Conservation (phyloP, 1,284 basidiomycete genomes). For the Tylopilus sp. region DNA sequence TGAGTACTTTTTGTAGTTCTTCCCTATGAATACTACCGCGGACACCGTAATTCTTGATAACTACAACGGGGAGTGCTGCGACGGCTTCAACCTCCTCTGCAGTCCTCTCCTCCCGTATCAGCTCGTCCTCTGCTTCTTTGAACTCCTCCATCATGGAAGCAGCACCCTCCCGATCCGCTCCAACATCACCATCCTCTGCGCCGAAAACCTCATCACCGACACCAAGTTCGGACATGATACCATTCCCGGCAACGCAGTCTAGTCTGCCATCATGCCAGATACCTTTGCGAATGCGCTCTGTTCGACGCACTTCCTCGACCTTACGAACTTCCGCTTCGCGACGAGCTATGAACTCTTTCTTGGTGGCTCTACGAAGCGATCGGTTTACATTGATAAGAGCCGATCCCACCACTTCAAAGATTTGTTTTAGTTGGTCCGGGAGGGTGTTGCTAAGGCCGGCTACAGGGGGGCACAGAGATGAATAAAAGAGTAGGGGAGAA, state of each 20-base stretch:
- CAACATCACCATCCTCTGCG: conserved; percentile 32
- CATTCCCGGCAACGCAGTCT: conserved; percentile 78
- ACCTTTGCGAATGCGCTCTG: conserved; percentile 50
- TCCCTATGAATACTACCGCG: conserved; percentile 64
- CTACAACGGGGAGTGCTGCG: conserved; percentile 75
- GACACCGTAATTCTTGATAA: conserved; percentile 74
- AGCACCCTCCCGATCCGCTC: conserved; percentile 20
- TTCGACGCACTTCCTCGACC: conserved; percentile 37
- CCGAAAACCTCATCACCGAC: conserved; percentile 63
- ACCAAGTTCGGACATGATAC: conserved; percentile 80
- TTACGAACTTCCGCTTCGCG: conserved; percentile 33
- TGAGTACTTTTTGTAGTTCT: conserved; percentile 72
- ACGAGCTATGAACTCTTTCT: conserved; percentile 37
- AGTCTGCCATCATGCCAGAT: conserved; percentile 79
- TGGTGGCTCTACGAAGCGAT: conserved; percentile 46
- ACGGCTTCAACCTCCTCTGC: conserved; percentile 48
- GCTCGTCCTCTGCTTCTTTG: conserved; percentile 28
- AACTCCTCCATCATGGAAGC: conserved; percentile 16
- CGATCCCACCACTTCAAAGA: conserved; percentile 76
- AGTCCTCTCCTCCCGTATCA: conserved; percentile 33
- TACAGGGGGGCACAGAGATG: conserved; percentile 28
- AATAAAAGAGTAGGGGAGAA: background rate
- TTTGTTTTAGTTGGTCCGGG: conserved; percentile 81
- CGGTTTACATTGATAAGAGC: conserved; percentile 67
- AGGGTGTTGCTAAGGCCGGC: conserved; percentile 84